Evolutionary conservation across 805 yeast genomes (phyloP).

Genomic region (Dipodascus albidus): DNA sequence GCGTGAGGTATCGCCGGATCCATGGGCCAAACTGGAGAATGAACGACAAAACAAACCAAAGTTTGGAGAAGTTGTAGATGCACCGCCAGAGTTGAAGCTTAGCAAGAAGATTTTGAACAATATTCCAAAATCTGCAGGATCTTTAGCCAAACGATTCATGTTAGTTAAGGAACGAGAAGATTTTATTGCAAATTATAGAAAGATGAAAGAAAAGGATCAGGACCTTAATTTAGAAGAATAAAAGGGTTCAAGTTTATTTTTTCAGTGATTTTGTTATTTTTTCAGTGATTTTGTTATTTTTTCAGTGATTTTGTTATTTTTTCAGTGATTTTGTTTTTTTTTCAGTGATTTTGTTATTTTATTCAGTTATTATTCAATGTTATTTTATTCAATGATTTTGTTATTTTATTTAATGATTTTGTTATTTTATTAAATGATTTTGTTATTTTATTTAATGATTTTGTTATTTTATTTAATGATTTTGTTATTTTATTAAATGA

Average conservation of each 20-base stretch:
- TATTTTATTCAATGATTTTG: no score
- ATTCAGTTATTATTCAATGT: background rate
- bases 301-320: no score
- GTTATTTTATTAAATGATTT: background rate
- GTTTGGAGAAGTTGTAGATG: conserved; percentile 31
- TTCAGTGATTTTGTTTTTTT: no score
- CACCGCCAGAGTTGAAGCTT: conserved; percentile 29
- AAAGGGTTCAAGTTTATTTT: no score
- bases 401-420: background rate
- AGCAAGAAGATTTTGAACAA: conserved; percentile 23
- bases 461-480: background rate
- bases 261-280: no score
- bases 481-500: background rate
- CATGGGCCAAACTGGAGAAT: conserved; percentile 28
- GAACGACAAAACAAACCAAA: conserved; percentile 22
- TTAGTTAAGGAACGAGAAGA: conserved; percentile 28
- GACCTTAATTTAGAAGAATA: background rate
- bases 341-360: background rate
- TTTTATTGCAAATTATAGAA: conserved; percentile 27
- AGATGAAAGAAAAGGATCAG: conserved; percentile 13
- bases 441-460: background rate
- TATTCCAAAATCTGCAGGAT: conserved; percentile 31
- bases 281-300: no score
- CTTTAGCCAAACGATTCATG: conserved; percentile 27
- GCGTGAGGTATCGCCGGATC: conserved; percentile 31